A percentile compares a stretch with the other conserved stretches of the same genome.
phyloP scores from a whole-genome alignment of 2,329 filamentous ascomycete species.

The Colletotrichum phormii region DNA sequence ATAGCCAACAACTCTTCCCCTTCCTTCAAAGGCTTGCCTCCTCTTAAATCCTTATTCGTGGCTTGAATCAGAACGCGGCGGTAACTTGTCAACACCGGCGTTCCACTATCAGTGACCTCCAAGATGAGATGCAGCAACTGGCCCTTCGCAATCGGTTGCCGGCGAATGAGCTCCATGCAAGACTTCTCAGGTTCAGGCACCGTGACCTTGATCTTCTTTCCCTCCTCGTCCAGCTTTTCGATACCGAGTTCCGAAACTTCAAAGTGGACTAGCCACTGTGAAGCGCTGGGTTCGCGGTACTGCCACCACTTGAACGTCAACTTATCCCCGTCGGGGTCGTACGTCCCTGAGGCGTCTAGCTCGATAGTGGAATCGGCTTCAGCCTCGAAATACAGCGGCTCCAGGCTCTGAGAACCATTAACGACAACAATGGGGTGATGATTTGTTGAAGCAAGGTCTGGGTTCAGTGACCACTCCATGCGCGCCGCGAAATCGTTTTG shows the following conservation, averaged over 20 bases:
- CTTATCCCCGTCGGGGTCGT: slow-evolving; percentile 57
- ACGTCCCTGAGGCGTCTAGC: slow-evolving; percentile 57
- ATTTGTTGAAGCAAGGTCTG: slow-evolving; percentile 47
- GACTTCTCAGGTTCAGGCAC: slow-evolving; percentile 49
- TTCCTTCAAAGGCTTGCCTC: not conserved
- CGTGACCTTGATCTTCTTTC: slow-evolving; percentile 27
- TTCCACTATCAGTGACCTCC: slow-evolving; percentile 58
- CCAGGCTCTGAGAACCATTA: slow-evolving; percentile 53
- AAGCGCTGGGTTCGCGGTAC: slow-evolving; percentile 51
- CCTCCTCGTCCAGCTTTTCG: slow-evolving; percentile 39
- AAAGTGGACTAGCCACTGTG: slow-evolving; percentile 54
- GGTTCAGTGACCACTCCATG: slow-evolving; percentile 51
- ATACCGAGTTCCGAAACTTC: slow-evolving; percentile 53
- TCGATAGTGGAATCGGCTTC: slow-evolving; percentile 52
- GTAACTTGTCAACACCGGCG: slow-evolving; percentile 58
- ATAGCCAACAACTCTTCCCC: slow-evolving; percentile 4
- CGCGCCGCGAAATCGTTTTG: slow-evolving; percentile 56
- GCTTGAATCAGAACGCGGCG: slow-evolving; percentile 54
- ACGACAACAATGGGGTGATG: slow-evolving; percentile 59
- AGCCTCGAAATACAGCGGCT: slow-evolving; percentile 52
- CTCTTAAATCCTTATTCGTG: slow-evolving; percentile 42
- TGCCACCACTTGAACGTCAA: slow-evolving; percentile 63
- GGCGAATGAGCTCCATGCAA: slow-evolving; percentile 38
- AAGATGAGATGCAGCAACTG: slow-evolving; percentile 61
- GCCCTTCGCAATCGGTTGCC: slow-evolving; percentile 41